Percentiles rank a stretch among this genome's conserved stretches.
phyloP scores from a whole-genome alignment of 1,139 yeast species.

The Candida smagusa region DNA sequence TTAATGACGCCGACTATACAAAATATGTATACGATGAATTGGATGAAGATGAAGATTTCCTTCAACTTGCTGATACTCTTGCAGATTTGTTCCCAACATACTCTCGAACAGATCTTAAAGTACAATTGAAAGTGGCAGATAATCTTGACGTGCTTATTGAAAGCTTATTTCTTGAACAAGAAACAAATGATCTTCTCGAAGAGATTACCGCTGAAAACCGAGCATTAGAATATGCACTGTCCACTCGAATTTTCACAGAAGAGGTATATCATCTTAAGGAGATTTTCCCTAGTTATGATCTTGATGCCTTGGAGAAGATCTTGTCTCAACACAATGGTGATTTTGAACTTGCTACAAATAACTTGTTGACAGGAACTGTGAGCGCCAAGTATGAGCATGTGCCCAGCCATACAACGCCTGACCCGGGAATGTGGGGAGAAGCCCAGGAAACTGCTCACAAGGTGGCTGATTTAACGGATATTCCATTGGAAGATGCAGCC shows the following conservation, averaged over 20 bases:
- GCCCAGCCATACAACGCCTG: background rate
- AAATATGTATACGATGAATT: conserved; percentile 12
- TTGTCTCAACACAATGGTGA: conserved; percentile 17
- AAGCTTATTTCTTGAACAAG: conserved; percentile 18
- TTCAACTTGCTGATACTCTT: conserved; percentile 19
- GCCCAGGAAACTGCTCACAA: conserved; percentile 7
- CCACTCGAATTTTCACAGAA: conserved; percentile 6
- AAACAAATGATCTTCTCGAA: conserved; percentile 10
- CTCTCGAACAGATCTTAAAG: conserved; percentile 24
- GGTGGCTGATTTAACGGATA: conserved; percentile 8
- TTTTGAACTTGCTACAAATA: conserved; percentile 13
- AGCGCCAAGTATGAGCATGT: conserved; percentile 6
- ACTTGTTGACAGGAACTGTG: conserved; percentile 10
- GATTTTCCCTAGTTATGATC: conserved; percentile 21
- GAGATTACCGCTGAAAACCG: conserved; percentile 8
- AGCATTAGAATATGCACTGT: conserved; percentile 4
- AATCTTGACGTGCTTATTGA: conserved; percentile 21
- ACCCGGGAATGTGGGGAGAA: conserved; percentile 8
- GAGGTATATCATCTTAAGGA: conserved; percentile 17
- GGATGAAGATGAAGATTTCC: conserved; percentile 15
- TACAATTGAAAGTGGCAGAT: conserved; percentile 18
- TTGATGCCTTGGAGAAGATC: conserved; percentile 13
- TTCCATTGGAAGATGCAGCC: conserved; percentile 9
- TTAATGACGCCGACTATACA: conserved; percentile 13
- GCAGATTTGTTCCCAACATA: conserved; percentile 28